These are phyloP conservation scores for Monosporozyma unispora DNA, from an alignment of 805 yeast species.

Conservation along the genomic window DNA sequence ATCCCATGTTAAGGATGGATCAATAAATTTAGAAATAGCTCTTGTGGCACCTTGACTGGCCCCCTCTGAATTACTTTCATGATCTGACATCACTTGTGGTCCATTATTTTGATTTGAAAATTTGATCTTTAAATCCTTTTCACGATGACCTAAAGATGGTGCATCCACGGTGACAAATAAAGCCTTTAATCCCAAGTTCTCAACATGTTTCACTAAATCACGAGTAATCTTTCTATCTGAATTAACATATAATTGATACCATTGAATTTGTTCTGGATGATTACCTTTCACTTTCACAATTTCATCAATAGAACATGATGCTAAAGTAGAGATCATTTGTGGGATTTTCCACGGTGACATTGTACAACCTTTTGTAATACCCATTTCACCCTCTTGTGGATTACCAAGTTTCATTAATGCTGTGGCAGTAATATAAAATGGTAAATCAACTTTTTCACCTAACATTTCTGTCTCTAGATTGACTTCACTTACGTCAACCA, in stretches of 20 bases:
- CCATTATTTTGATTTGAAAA: conserved; percentile 31
- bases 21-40: conserved; percentile 80
- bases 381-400: conserved; percentile 77
- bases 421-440: conserved; percentile 86
- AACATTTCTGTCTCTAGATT: conserved; percentile 66
- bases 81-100: conserved; percentile 30
- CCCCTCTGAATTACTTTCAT: conserved; percentile 36
- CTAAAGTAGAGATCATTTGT: conserved; percentile 90
- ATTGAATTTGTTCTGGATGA: conserved; percentile 53
- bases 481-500: conserved; percentile 71
- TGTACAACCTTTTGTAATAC: conserved; percentile 75
- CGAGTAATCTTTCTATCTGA: conserved; percentile 59
- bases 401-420: conserved; percentile 89
- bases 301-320: conserved; percentile 83
- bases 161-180: conserved; percentile 88
- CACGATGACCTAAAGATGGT: conserved; percentile 84
- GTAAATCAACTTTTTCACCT: conserved; percentile 61
- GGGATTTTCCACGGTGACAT: conserved; percentile 47
- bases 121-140: conserved; percentile 72
- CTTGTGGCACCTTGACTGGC: conserved; percentile 79
- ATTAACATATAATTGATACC: conserved; percentile 85
- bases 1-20: conserved; percentile 55
- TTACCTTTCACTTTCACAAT: conserved; percentile 60
- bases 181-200: conserved; percentile 66
- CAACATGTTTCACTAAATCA: conserved; percentile 60